phyloP scores from a whole-genome alignment of 768 basidiomycete species.

The Chalciporus piperatus region DNA sequence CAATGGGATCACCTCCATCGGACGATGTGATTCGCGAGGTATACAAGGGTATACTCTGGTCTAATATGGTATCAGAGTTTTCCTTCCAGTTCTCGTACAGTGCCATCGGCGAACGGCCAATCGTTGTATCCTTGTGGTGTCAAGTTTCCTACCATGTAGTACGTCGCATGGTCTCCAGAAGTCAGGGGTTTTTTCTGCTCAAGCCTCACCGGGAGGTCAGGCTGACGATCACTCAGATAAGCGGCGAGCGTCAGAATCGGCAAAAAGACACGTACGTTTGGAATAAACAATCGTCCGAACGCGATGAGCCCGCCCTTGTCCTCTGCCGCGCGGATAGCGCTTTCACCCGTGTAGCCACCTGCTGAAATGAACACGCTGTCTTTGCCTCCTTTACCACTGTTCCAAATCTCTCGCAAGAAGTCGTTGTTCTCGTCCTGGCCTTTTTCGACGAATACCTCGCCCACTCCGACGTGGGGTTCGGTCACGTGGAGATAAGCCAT shows the following conservation, averaged over 20 bases:
- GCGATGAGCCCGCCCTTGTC: conserved; percentile 16
- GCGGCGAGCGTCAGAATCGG: neutral
- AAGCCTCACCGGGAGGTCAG: conserved; percentile 28
- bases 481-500: conserved; percentile 52
- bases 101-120: conserved; percentile 18
- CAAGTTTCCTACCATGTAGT: conserved; percentile 23
- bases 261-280: neutral
- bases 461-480: conserved; percentile 35
- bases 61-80: neutral
- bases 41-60: neutral
- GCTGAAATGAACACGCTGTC: conserved; percentile 35
- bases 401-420: conserved; percentile 45
- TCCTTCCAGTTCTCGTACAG: neutral
- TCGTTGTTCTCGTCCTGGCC: conserved; percentile 37
- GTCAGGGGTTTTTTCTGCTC: conserved; percentile 17
- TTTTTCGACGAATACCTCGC: neutral
- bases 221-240: conserved; percentile 14
- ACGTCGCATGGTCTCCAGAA: conserved; percentile 17
- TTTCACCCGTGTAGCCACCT: conserved; percentile 42
- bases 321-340: conserved; percentile 36
- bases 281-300: conserved; percentile 24
- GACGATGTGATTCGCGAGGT: neutral
- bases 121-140: conserved; percentile 29
- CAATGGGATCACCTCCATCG: no score
- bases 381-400: conserved; percentile 14